Conservation (phyloP, 129 eudicot genomes). For the Scalesia atractyloides region DNA sequence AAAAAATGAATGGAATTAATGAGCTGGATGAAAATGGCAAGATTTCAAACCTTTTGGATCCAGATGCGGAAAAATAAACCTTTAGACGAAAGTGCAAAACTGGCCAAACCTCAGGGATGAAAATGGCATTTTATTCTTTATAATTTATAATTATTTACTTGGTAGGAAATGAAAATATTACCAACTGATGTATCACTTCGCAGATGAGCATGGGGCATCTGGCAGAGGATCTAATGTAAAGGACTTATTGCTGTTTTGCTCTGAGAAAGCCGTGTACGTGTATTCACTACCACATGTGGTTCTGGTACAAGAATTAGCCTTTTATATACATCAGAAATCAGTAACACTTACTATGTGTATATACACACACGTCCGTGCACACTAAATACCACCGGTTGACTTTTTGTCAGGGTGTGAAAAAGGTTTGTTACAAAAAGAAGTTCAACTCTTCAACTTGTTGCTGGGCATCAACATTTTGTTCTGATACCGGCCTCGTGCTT, state of each 20-base stretch:
- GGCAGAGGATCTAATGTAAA: slow-evolving; percentile 54
- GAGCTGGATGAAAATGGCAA: too few species aligned
- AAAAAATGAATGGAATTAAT: too few species aligned
- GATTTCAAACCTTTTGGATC: too few species aligned
- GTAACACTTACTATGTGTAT: not conserved
- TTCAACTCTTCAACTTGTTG: slow-evolving; percentile 71
- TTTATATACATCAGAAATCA: slow-evolving; percentile 1
- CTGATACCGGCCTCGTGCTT: slow-evolving; percentile 67
- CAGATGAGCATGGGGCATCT: slow-evolving; percentile 57
- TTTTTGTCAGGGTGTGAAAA: slow-evolving; percentile 72
- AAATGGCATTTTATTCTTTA: too few species aligned
- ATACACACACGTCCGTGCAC: not conserved
- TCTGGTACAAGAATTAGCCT: slow-evolving; percentile 47
- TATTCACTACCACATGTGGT: slow-evolving; percentile 72
- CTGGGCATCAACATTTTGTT: slow-evolving; percentile 82
- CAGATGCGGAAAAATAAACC: too few species aligned
- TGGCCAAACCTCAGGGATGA: too few species aligned
- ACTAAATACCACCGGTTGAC: not conserved
- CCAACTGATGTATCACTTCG: slow-evolving; percentile 11
- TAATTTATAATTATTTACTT: slow-evolving; percentile 14
- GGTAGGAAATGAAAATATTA: slow-evolving; percentile 5
- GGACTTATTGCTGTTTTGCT: slow-evolving; percentile 61
- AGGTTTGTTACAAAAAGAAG: slow-evolving; percentile 84
- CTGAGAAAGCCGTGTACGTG: slow-evolving; percentile 87
- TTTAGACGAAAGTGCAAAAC: too few species aligned